Evolutionary conservation across 352 stramenopile species (phyloP), one percentile per base, ranked within the genome.

Genomic region (Phytophthora pinifolia): DNA sequence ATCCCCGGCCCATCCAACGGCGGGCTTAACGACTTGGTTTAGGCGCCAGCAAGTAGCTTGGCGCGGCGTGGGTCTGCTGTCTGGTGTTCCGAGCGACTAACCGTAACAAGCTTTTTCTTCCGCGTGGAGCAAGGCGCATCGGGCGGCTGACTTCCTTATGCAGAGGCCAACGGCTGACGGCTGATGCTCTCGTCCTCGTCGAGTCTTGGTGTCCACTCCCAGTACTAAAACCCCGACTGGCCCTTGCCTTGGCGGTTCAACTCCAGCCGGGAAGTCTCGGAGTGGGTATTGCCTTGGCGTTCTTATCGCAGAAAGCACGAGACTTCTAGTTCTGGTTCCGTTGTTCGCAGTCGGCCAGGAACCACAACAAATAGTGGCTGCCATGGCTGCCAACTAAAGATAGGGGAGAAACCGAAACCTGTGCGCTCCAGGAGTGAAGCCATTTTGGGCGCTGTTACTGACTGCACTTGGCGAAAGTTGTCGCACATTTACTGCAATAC

Each of bases 1-100:
- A 74, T 70, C 66, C 75, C 65, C 72, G 75, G 63, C 67, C 50
- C 65, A 77, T 74, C 46, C 65, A 82, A 41, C 54, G 27, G 39
- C 38, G 35, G 41, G 10, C 13, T 37, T 60, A 51, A 34, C 35
- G 46, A 48, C 31, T 46, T 51, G 8, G 45, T 59, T 47, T 34
- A 47, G 29, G 37, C 25, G 18, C 46, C 47, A 54, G 37, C 20
- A 54, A 31, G 57, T 30, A 27, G 4, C 31, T 48, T 54, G 41
- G 22, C 29, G 17, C n/a, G 17, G 27, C 14, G 39, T 13, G 25
- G 45, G 22, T 53, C 25, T 53, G 36, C 27, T 37, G 25, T 55
- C 54, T 41, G 13, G 29, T 46, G 49, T 43, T 43, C 57, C 27
- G 39, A 36, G 6, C 25, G 15, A 13, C 22, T 54, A 54, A 48